Conservation (phyloP, 352 stramenopile species). For the Phytophthora agathidicida region DNA sequence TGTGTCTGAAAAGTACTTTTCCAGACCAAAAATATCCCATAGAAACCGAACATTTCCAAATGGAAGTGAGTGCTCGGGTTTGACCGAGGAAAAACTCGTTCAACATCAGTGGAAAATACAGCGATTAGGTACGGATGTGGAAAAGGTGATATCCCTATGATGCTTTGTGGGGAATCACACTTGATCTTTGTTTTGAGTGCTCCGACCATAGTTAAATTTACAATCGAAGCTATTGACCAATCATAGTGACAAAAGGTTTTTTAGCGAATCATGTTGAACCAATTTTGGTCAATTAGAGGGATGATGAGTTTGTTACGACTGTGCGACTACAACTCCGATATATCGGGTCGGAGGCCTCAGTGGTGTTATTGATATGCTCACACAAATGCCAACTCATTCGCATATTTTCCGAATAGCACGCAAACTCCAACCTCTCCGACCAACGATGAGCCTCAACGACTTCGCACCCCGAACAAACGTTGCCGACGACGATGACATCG, state of each 20-base stretch:
- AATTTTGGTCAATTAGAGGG: neutral
- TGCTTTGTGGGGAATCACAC: too few species aligned
- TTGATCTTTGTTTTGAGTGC: too few species aligned
- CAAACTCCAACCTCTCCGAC: constrained; percentile 15
- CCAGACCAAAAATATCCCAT: too few species aligned
- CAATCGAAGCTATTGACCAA: neutral
- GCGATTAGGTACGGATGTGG: too few species aligned
- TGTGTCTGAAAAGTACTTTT: too few species aligned
- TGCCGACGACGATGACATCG: constrained; percentile 12
- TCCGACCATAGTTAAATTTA: neutral
- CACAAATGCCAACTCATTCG: constrained; percentile 2
- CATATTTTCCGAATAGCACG: constrained; percentile 9
- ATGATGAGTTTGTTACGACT: neutral
- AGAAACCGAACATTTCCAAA: too few species aligned
- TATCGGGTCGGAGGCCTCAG: constrained; percentile 2
- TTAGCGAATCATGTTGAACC: neutral
- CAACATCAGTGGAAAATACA: too few species aligned
- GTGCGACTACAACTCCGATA: neutral
- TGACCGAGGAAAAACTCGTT: too few species aligned
- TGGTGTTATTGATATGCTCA: neutral
- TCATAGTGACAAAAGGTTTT: neutral
- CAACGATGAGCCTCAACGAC: constrained; percentile 24
- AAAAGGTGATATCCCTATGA: too few species aligned
- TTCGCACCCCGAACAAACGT: constrained; percentile 27
- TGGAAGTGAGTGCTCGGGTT: too few species aligned